Evolutionary conservation across 2,329 filamentous ascomycete genomes (phyloP), one percentile per base, ranked within the genome.

Genomic region (Claviceps sp.): DNA sequence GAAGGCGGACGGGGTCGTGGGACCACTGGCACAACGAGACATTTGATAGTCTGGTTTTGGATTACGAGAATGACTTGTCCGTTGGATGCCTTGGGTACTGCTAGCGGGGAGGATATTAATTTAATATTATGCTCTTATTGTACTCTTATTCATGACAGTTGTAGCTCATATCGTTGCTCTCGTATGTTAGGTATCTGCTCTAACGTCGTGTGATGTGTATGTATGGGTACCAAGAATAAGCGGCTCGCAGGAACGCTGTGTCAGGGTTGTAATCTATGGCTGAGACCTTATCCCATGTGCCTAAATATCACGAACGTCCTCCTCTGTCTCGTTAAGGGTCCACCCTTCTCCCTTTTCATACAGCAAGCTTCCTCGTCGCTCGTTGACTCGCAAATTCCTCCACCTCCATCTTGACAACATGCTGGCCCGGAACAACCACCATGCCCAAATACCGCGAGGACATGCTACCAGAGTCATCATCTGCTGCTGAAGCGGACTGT

Each of bases 331-430:
- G 30, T 3, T 30, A 9, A 30, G 26, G 26, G 26, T 30, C 8
- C 26, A 9, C 30, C 30, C 30, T 34, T 34, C 4, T 11, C 4
- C 4, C 9, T 34, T 34, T 11, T 34, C 30, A 34, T 11, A 34
- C 30, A 34, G 30, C 30, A 34, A 34, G 30, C 30, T 4, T 34
- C 30, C 30, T 34, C 9, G 30, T 4, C 30, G 30, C 30, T 34
- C 30, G 9, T 61, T 82, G 78, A 55, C 79, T 82, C 1, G 69
- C 67, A 63, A 83, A 84, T 57, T 91, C 84, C 64, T 97, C 89
- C 47, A 93, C 74, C 67, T 96, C 90, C 61, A 98, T 88, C 71
- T 85, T 91, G 54, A 77, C 81, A 58, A 98, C 87, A 64, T 95
- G 81, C 58, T 85, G 74, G 0, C 91, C 90, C 0, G 93, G 93